phyloP scores from a whole-genome alignment of 805 yeast genomes.

The Kazachstania martiniae region DNA sequence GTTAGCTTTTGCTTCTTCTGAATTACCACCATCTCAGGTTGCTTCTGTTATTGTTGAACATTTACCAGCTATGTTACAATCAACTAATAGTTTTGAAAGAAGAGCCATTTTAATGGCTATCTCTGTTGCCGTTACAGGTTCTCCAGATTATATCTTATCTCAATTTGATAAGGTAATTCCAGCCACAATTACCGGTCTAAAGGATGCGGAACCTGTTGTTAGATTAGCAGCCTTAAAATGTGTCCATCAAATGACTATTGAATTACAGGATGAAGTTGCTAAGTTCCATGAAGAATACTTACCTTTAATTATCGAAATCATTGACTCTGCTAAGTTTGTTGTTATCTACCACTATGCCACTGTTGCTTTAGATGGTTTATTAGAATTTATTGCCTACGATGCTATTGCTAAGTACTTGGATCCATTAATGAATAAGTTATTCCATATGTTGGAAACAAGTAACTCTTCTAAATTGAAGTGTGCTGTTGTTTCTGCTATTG shows the following conservation, averaged over 20 bases:
- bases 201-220: conserved; percentile 64
- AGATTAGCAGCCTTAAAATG: conserved; percentile 80
- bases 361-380: conserved; percentile 78
- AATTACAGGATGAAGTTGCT: conserved; percentile 76
- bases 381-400: conserved; percentile 84
- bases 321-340: conserved; percentile 74
- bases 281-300: conserved; percentile 72
- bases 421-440: conserved; percentile 81
- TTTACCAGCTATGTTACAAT: conserved; percentile 44
- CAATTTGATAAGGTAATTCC: conserved; percentile 68
- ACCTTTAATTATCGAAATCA: conserved; percentile 77
- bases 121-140: conserved; percentile 79
- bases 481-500: conserved; percentile 88
- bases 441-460: conserved; percentile 71
- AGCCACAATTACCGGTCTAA: conserved; percentile 62
- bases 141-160: conserved; percentile 81
- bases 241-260: conserved; percentile 65
- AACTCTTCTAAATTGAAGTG: conserved; percentile 60
- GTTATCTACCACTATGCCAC: conserved; percentile 87
- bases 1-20: conserved; percentile 65
- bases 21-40: conserved; percentile 88
- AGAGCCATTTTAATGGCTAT: conserved; percentile 79
- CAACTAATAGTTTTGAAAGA: conserved; percentile 65
- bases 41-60: conserved; percentile 66
- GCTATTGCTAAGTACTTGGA: conserved; percentile 73